Conservation (phyloP, 2,329 filamentous ascomycete genomes). For the Colletotrichum sp. region DNA sequence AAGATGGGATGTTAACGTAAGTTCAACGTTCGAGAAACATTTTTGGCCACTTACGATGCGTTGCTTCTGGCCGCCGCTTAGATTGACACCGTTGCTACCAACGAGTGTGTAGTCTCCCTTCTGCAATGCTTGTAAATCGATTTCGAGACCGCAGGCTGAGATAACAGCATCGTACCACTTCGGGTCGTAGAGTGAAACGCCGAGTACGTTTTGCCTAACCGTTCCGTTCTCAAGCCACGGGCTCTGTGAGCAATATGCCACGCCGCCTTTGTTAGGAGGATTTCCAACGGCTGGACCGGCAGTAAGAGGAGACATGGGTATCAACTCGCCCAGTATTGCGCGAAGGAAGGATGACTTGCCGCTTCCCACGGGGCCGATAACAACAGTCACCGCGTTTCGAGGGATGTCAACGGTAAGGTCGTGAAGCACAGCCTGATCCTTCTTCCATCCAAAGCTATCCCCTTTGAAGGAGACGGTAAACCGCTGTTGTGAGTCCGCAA, state of each 20-base stretch:
- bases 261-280: background rate
- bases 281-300: background rate
- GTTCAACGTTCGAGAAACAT: too few relatives aligned
- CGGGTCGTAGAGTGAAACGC: background rate
- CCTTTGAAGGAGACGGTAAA: background rate
- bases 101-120: background rate
- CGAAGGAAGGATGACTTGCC: constrained; percentile 13
- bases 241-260: constrained; percentile 1
- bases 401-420: background rate
- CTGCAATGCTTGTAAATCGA: background rate
- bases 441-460: background rate
- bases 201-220: background rate
- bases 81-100: constrained; percentile 1
- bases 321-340: constrained; percentile 3
- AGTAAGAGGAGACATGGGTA: background rate
- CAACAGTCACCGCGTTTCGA: background rate
- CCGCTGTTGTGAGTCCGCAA: background rate
- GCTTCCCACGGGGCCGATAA: constrained; percentile 12
- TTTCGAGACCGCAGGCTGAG: background rate
- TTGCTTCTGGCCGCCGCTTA: constrained; percentile 10
- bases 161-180: background rate
- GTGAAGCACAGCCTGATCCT: background rate
- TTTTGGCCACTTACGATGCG: background rate
- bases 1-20: background rate
- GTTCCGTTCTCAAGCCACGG: constrained; percentile 10